phyloP scores from a whole-genome alignment of 805 yeast species.

The Teunomyces funiuensis region DNA sequence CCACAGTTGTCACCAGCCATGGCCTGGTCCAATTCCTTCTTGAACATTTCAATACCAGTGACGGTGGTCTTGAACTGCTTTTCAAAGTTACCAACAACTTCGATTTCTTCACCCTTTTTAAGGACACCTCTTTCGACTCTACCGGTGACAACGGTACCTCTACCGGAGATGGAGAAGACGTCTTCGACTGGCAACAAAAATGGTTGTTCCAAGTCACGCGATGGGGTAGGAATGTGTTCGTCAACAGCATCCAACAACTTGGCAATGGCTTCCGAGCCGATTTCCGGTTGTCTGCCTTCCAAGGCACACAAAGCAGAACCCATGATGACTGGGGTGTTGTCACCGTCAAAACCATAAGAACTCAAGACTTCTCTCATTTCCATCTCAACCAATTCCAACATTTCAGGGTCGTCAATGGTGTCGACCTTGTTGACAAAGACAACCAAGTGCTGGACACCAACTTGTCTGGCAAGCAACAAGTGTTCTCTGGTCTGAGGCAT shows the following conservation, averaged over 20 bases:
- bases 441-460: constrained; percentile 96
- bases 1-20: constrained; percentile 99
- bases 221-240: constrained; percentile 92
- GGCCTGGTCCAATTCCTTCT: constrained; percentile 96
- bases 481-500: constrained; percentile 99
- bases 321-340: constrained; percentile 95
- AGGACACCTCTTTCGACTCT: constrained; percentile 98
- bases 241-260: constrained; percentile 91
- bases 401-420: constrained; percentile 96
- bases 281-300: constrained; percentile 84
- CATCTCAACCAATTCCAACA: constrained; percentile 99
- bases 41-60: constrained; percentile 99
- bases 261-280: constrained; percentile 82
- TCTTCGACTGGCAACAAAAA: constrained; percentile 97
- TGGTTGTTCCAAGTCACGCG: constrained; percentile 93
- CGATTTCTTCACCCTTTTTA: constrained; percentile 98
- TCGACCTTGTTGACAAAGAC: constrained; percentile 98
- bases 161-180: constrained; percentile 96
- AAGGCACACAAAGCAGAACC: constrained; percentile 98
- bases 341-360: constrained; percentile 96
- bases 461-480: constrained; percentile 96
- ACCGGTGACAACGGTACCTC: constrained; percentile 99
- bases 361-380: constrained; percentile 96
- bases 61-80: constrained; percentile 89
- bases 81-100: constrained; percentile 89